Evolutionary conservation across 2,329 filamentous ascomycete genomes (phyloP).

Genomic region (Elsinoe necatrix): DNA sequence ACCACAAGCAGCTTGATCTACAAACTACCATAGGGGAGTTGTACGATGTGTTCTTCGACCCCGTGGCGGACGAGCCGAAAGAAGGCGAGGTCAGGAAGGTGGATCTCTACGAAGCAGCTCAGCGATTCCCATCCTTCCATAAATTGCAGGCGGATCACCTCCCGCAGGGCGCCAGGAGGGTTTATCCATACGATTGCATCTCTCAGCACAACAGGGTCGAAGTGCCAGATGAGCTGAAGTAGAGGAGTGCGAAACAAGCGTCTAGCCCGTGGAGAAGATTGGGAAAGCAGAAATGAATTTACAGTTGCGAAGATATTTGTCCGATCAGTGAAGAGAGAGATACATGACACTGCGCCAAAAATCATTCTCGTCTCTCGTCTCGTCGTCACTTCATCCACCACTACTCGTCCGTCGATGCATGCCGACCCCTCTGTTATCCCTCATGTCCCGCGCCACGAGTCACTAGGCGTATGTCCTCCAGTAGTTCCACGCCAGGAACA

Average conservation of each 20-base stretch:
- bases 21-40: not conserved
- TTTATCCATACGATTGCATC: not conserved
- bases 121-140: not conserved
- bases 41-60: not conserved
- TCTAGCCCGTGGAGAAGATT: too few species aligned
- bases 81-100: not conserved
- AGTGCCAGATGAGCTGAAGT: not conserved
- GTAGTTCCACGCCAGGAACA: conserved; percentile 22
- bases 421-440: not conserved
- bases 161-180: not conserved
- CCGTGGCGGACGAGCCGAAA: not conserved
- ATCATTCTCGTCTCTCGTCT: not conserved
- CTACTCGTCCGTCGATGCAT: too few species aligned
- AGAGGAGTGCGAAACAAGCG: too few species aligned
- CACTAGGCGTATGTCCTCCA: not conserved
- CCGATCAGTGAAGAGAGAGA: too few species aligned
- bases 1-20: not conserved
- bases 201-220: not conserved
- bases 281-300: too few species aligned
- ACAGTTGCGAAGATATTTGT: too few species aligned
- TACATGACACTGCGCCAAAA: too few species aligned
- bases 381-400: not conserved
- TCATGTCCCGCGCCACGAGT: not conserved
- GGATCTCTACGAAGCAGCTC: not conserved
- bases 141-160: not conserved